Conservation (phyloP, 192 early-diverging fungal genomes). For the Coemansia sp. region DNA sequence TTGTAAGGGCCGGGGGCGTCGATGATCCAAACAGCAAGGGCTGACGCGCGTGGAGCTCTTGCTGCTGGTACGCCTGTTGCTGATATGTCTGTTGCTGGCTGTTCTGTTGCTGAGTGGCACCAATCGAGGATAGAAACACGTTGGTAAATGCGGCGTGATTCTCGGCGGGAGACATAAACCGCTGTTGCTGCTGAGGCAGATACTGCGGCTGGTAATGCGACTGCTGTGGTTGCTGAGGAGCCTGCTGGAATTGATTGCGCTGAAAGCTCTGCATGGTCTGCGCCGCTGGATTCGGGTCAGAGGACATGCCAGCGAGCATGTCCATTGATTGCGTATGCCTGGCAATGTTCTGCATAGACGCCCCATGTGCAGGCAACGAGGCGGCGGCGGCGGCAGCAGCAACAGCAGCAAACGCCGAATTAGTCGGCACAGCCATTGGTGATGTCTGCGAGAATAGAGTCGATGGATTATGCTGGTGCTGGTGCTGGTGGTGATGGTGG, state of each 20-base stretch:
- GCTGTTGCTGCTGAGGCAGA: conserved; percentile 5
- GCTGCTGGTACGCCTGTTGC: neutral
- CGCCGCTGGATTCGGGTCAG: neutral
- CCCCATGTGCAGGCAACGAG: neutral
- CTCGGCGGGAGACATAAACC: conserved; percentile 3
- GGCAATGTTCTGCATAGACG: neutral
- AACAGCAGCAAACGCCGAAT: conserved; percentile 1
- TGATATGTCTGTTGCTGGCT: conserved; percentile 1
- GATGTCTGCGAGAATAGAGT: neutral
- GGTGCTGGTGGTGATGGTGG: neutral
- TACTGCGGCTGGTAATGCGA: conserved; percentile 5
- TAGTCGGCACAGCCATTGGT: neutral
- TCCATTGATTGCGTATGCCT: neutral
- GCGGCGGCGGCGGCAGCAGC: conserved; percentile 7
- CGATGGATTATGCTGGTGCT: conserved; percentile 9
- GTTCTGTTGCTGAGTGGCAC: neutral
- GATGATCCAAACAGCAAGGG: conserved; percentile 29
- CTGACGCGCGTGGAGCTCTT: neutral
- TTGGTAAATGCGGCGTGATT: neutral
- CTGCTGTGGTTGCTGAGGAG: conserved; percentile 5
- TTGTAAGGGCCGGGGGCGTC: neutral
- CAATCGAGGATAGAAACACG: neutral
- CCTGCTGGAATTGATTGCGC: neutral
- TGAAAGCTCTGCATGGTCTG: neutral
- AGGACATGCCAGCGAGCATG: neutral